phyloP scores from a whole-genome alignment of 73 alveolate genomes.

The Effrenium voratum region DNA sequence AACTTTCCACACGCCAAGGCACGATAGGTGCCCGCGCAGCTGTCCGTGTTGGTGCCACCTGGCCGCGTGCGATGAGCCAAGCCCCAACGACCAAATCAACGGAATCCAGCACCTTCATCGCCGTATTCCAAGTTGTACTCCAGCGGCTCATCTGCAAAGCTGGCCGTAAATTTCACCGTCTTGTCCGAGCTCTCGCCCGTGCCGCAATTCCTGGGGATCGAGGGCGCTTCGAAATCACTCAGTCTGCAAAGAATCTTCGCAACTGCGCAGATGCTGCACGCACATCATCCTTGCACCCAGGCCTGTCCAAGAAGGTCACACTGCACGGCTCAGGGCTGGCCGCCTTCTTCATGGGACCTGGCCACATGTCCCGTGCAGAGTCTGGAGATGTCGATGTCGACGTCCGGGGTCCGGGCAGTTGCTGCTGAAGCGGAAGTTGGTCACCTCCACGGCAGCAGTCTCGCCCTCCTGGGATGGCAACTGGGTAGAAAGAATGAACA shows the following conservation, averaged over 20 bases:
- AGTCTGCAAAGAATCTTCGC: too few species aligned
- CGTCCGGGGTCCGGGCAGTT: background rate
- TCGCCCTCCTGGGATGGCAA: background rate
- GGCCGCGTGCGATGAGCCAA: background rate
- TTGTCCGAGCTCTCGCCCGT: too few species aligned
- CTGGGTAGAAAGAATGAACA: background rate
- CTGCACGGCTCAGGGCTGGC: background rate
- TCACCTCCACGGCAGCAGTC: background rate
- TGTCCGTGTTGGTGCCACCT: conserved; percentile 32
- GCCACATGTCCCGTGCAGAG: background rate
- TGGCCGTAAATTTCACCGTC: conserved; percentile 1
- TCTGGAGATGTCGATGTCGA: background rate
- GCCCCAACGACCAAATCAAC: background rate
- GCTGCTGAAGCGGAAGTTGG: conserved; percentile 5
- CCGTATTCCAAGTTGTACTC: background rate
- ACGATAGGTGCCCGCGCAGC: conserved; percentile 20
- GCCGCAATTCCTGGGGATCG: too few species aligned
- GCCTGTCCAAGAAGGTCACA: conserved; percentile 33
- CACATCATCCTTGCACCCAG: too few species aligned
- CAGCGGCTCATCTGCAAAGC: background rate
- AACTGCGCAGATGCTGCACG: too few species aligned
- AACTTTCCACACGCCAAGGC: background rate
- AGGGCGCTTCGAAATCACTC: too few species aligned
- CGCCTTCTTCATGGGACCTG: conserved; percentile 24
- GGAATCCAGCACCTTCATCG: background rate